Base-by-base conservation (phyloP, 257 asterid species). In the Solanum etuberosum region DNA sequence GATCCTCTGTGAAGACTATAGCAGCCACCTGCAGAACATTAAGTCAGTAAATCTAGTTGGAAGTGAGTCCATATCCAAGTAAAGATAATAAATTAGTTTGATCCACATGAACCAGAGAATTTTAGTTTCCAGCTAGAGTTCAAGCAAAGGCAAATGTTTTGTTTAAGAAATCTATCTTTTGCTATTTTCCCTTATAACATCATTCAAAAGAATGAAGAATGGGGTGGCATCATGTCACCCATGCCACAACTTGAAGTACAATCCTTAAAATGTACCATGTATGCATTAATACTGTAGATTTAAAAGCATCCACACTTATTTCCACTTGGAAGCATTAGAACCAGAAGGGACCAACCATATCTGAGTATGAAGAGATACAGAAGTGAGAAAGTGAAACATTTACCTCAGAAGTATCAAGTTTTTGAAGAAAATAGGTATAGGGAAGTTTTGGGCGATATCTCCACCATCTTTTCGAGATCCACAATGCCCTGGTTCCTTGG, bases 381-480 rank as follows among this genome's bases (percentile, higher is more conserved):
- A 83, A 83, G 65, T 67, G 84, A 54, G 87, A 84, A 85, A 57
- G 51, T 29, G 67, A 10, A 37, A 65, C 70, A 85, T 70, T 90
- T 90, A 97, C 99, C 99, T 97, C 99, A 48, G 97, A 95, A 59
- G 96, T 90, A 93, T 97, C 98, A 87, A 97, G 98, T 90, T 97
- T 97, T 89, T 97, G 98, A 88, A 95, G 95, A 91, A 97, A 97
- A 91, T 97, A 97, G 40, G 93, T 96, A 89, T 97, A 97, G 43
- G 99, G 99, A 91, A 97, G 97, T 89, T 96, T 97, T 46, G 99
- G 99, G 54, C 99, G 97, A 92, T 97, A 97, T 84, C 96, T 97
- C 99, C 99, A 97, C 99, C 99, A 97, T 93, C 99, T 93, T 90
- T 97, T 97, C 85, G 99, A 92, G 89, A 95, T 94, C 99, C 99